Evolutionary conservation across 768 basidiomycete species (phyloP).

Genomic region (Asterophora parasitica): DNA sequence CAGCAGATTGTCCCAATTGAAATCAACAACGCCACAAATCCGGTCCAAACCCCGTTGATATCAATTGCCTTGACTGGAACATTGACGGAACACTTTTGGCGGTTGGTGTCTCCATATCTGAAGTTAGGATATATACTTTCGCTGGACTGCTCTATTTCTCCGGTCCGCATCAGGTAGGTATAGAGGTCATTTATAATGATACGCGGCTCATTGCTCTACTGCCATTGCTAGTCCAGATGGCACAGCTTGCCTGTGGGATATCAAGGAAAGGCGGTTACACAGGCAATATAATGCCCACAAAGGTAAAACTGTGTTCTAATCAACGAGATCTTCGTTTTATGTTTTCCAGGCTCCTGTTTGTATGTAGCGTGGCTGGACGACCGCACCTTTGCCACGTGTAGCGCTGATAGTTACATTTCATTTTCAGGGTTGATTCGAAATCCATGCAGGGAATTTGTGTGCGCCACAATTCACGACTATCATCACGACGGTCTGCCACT

Average conservation of each 20-base stretch:
- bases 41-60: constrained; percentile 52
- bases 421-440: constrained; percentile 51
- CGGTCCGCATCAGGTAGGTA: constrained; percentile 59
- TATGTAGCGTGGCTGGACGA: constrained; percentile 80
- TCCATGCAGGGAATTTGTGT: constrained; percentile 66
- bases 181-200: constrained; percentile 29
- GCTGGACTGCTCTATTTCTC: constrained; percentile 58
- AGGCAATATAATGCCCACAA: constrained; percentile 62
- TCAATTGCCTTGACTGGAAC: constrained; percentile 79
- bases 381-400: constrained; percentile 65
- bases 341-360: constrained; percentile 77
- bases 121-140: constrained; percentile 60
- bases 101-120: constrained; percentile 71
- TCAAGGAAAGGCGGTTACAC: constrained; percentile 53
- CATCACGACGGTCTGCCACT: background rate
- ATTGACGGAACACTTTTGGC: constrained; percentile 70
- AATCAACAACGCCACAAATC: constrained; percentile 44
- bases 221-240: constrained; percentile 79
- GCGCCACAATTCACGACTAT: constrained; percentile 29
- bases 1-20: constrained; percentile 29
- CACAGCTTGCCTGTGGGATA: constrained; percentile 76
- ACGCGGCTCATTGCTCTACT: constrained; percentile 80
- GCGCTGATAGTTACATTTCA: constrained; percentile 62
- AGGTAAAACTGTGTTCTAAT: too few relatives aligned
- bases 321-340: too few relatives aligned